Evolutionary conservation across 208 protist species (phyloP), one percentile per base, ranked within the genome.

Genomic region (Trypanosoma platydactyli): DNA sequence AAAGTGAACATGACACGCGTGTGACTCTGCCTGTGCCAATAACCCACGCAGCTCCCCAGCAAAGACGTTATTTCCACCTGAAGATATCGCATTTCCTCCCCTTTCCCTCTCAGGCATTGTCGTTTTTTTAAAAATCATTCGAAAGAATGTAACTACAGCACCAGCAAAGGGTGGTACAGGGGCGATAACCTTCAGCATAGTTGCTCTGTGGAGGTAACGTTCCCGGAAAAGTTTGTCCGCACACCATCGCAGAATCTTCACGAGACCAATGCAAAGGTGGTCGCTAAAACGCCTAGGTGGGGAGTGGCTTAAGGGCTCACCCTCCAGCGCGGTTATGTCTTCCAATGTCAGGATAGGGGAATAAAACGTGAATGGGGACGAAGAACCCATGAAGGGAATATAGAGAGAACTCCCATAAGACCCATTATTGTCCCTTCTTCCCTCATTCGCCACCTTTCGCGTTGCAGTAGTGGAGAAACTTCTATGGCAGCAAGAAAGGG

Each of bases 211-310:
- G 12, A 93, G 59, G 60, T 86, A 84, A 15, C 82, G 76, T 66
- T 93, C 87, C 5, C 87, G 76, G 61, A 93, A 93, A 15, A 75
- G 41, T 44, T 86, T 80, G 62, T 93, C 87, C 2, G 79, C 71
- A 42, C 83, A 58, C 83, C 83, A 93, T n/a, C 87, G 80, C 29
- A 90, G 75, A 11, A 74, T 50, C 46, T 84, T 83, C 22, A 89
- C 83, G 66, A 88, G 77, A 44, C 46, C 68, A 54, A 93, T 89
- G 65, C 83, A 89, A 22, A 81, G 50, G 62, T 90, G 81, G 27
- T 93, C 87, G 62, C 81, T 87, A 48, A 89, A 20, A 45, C 77
- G 72, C 50, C 68, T 50, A 3, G 87, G 87, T n/a, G 77, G 70
- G 25, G 64, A 69, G 64, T 93, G 87, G 20, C 70, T 75, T 18